These are phyloP conservation scores for Cytospora mali DNA, from an alignment of 2,329 filamentous ascomycete species.

Conservation along the genomic window DNA sequence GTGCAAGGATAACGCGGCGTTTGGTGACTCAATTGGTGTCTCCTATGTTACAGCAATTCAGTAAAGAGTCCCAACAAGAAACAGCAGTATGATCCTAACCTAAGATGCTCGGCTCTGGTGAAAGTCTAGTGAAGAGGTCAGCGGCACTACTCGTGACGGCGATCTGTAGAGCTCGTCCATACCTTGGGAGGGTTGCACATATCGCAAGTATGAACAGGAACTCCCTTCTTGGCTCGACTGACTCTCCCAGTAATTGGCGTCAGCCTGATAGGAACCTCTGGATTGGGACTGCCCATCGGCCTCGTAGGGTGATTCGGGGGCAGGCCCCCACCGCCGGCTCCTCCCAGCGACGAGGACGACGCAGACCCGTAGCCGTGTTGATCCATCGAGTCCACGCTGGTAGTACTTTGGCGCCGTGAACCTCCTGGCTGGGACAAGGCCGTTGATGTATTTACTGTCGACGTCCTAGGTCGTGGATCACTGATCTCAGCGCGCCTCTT, in stretches of 20 bases:
- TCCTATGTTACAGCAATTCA: constrained; percentile 44
- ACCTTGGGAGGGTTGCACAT: constrained; percentile 56
- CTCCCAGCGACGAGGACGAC: constrained; percentile 40
- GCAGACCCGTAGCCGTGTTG: constrained; percentile 40
- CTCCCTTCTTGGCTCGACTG: constrained; percentile 61
- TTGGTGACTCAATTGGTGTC: constrained; percentile 63
- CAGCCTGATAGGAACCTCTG: constrained; percentile 50
- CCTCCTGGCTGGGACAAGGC: constrained; percentile 36
- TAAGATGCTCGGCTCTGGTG: constrained; percentile 63
- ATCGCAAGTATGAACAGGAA: constrained; percentile 60
- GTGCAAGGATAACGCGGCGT: constrained; percentile 55
- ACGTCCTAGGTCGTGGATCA: constrained; percentile 8
- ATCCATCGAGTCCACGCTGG: constrained; percentile 55
- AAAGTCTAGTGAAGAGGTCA: constrained; percentile 52
- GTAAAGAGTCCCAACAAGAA: constrained; percentile 28
- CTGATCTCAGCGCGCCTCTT: constrained; percentile 32
- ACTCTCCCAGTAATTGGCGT: constrained; percentile 60
- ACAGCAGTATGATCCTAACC: constrained; percentile 43
- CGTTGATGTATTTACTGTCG: constrained; percentile 25
- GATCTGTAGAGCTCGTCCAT: constrained; percentile 21
- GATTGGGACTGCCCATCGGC: constrained; percentile 42
- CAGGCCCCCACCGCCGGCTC: constrained; percentile 30
- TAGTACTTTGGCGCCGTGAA: constrained; percentile 47
- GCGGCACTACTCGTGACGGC: constrained; percentile 14
- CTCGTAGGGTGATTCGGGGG: constrained; percentile 41